Evolutionary conservation across 768 basidiomycete species (phyloP).

Genomic region (Gloeopeniophorella convolvens): DNA sequence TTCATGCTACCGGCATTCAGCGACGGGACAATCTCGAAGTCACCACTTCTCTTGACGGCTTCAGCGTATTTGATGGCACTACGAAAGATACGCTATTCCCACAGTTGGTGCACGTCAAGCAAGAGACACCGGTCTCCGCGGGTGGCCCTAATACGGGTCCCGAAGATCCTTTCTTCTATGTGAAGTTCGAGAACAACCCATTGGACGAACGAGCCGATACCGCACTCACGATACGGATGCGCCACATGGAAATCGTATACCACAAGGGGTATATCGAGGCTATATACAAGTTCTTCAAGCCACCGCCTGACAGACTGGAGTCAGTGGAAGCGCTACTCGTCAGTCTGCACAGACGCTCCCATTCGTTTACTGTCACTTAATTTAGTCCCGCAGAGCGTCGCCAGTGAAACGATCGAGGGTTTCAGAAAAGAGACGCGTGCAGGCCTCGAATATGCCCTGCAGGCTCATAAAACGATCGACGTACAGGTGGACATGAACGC

Average conservation of each 20-base stretch:
- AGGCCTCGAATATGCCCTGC: constrained; percentile 87
- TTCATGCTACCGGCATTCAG: constrained; percentile 79
- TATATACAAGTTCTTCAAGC: constrained; percentile 85
- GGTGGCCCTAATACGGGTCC: constrained; percentile 18
- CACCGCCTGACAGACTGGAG: constrained; percentile 90
- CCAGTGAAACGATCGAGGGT: constrained; percentile 89
- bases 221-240: constrained; percentile 82
- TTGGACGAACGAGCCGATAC: constrained; percentile 88
- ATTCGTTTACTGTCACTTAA: constrained; percentile 3
- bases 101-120: constrained; percentile 80
- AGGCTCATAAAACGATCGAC: constrained; percentile 92
- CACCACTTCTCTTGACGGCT: constrained; percentile 75
- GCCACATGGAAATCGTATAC: constrained; percentile 96
- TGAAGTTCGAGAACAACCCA: constrained; percentile 90
- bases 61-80: constrained; percentile 91
- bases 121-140: constrained; percentile 4
- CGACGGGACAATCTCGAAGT: constrained; percentile 83
- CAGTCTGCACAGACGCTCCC: constrained; percentile 25
- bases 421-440: constrained; percentile 90
- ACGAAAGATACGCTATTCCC: constrained; percentile 71
- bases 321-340: constrained; percentile 91
- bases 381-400: constrained; percentile 59
- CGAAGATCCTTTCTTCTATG: constrained; percentile 70
- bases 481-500: constrained; percentile 96
- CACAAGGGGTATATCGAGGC: constrained; percentile 92